Base-by-base conservation (phyloP, 306 rosid genomes). In the Cicer arietinum region DNA sequence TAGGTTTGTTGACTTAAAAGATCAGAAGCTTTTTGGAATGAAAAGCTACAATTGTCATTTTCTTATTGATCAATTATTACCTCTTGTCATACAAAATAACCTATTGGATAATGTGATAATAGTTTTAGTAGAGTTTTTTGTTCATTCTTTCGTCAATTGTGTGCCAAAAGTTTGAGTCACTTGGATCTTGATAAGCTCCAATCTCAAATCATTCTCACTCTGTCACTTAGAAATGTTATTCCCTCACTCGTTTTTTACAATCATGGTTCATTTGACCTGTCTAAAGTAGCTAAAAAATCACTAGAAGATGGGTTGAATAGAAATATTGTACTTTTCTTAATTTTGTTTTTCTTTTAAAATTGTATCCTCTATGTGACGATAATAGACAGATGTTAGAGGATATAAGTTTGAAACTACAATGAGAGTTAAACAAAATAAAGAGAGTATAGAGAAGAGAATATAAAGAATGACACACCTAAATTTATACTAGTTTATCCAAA, bases 261-360 rank as follows among this genome's bases (percentile, higher is more conserved):
- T 66, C 35, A 18, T 66, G 10, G 41, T 66, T 66, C 54, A 66
- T 45, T 41, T 45, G 47, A 47, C 73, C 13, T 10, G 17, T 46
- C 58, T 20, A 2, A 20, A 20, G 22, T 20, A 20, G 1, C 22
- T 20, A 20, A 22, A 22, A 22, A 2, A 2, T 22, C 2, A 22
- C 25, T 22, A 22, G 25, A 22, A 22, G 25, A 22, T 1, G 25
- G 25, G 25, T 22, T 22, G 25, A 22, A 22, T 22, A 2, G 25
- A 22, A 2, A 22, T 22, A 22, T 22, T 22, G 25, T 22, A 22
- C 25, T 22, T 22, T 22, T 22, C 25, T 22, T 22, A 22, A 22
- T 22, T 22, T 22, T 22, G 2, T 22, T 22, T 22, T 22, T 22
- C 25, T 22, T 22, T 22, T 22, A 22, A 22, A 22, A 22, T 22